These are phyloP conservation scores for Saccharomyces uvarum DNA, from an alignment of 1,139 yeast species.

Conservation along the genomic window DNA sequence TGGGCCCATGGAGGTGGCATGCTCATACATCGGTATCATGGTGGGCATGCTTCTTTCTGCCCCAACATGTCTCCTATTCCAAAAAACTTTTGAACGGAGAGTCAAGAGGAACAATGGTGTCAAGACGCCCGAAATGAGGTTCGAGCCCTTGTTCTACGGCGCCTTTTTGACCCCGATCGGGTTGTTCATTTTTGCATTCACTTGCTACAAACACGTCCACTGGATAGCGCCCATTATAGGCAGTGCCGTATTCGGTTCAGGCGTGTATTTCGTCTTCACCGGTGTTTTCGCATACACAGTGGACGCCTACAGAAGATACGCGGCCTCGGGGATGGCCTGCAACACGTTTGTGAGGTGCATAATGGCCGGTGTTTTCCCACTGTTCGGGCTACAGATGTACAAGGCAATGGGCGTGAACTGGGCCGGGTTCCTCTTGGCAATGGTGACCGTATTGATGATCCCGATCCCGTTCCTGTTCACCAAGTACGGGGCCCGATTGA, in stretches of 20 bases:
- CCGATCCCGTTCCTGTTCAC: slow-evolving; percentile 74
- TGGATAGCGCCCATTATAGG: slow-evolving; percentile 73
- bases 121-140: slow-evolving; percentile 52
- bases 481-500: slow-evolving; percentile 53
- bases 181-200: slow-evolving; percentile 73
- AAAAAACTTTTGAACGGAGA: slow-evolving; percentile 29
- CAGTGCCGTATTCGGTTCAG: slow-evolving; percentile 52
- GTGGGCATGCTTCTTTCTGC: slow-evolving; percentile 41
- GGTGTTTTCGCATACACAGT: slow-evolving; percentile 54
- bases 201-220: slow-evolving; percentile 48
- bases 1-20: slow-evolving; percentile 44
- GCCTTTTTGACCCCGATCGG: slow-evolving; percentile 51
- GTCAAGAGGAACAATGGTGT: slow-evolving; percentile 34
- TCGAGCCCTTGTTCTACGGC: slow-evolving; percentile 45
- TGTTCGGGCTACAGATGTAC: slow-evolving; percentile 58
- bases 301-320: slow-evolving; percentile 52
- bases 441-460: slow-evolving; percentile 46
- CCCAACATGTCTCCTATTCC: slow-evolving; percentile 31
- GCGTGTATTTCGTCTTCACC: slow-evolving; percentile 49
- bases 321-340: slow-evolving; percentile 80
- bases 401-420: slow-evolving; percentile 48
- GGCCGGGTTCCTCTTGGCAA: slow-evolving; percentile 55
- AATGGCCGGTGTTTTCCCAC: slow-evolving; percentile 70
- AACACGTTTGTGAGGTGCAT: slow-evolving; percentile 62
- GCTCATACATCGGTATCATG: slow-evolving; percentile 47